phyloP scores from a whole-genome alignment of 108 stramenopile genomes.

The Seminavis robusta region DNA sequence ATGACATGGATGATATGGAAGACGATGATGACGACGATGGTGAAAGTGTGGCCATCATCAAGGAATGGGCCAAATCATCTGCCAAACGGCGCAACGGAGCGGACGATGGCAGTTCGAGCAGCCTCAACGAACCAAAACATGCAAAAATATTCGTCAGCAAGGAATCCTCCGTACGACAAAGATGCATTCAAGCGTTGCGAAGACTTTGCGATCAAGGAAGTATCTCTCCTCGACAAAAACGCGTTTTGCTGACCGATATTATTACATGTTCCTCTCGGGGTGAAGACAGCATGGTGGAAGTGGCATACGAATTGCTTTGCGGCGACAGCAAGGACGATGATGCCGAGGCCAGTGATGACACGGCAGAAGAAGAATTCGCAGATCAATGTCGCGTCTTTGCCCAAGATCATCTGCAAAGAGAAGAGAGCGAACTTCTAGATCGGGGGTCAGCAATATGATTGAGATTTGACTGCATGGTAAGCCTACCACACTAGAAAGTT shows the following conservation, averaged over 20 bases:
- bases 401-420: no score
- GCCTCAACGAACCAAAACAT: constrained; percentile 16
- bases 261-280: constrained; percentile 71
- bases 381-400: constrained; percentile 85
- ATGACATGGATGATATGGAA: constrained; percentile 20
- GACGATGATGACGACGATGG: constrained; percentile 38
- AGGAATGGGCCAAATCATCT: no score
- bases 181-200: constrained; percentile 67
- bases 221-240: constrained; percentile 75
- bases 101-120: neutral
- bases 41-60: constrained; percentile 30
- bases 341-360: neutral
- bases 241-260: constrained; percentile 78
- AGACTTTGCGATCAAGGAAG: constrained; percentile 53
- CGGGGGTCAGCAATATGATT: no score
- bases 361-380: constrained; percentile 79
- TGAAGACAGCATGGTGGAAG: constrained; percentile 73
- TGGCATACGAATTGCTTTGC: constrained; percentile 73
- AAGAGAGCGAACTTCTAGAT: no score
- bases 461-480: no score
- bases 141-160: no score
- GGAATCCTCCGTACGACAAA: constrained; percentile 50
- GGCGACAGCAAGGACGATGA: constrained; percentile 5
- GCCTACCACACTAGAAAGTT: no score
- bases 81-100: constrained; percentile 6